Evolutionary conservation across 495 filamentous ascomycete genomes (phyloP).

Genomic region (Neohortaea acidophila): DNA sequence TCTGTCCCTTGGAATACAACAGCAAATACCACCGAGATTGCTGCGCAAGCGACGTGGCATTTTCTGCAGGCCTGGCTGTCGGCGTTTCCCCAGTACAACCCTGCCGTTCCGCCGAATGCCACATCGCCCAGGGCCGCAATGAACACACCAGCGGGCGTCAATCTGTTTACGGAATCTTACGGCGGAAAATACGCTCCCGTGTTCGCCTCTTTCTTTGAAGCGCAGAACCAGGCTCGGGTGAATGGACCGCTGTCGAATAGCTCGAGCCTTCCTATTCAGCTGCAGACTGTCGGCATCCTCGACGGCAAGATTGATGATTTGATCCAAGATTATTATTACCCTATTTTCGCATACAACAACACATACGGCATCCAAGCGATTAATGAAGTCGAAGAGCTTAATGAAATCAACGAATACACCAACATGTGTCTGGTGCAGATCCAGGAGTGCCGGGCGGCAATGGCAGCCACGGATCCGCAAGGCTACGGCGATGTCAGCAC

Average conservation of each 20-base stretch:
- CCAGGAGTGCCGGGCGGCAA: slow-evolving; percentile 17
- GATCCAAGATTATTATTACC: slow-evolving; percentile 21
- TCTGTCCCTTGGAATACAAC: slow-evolving; percentile 25
- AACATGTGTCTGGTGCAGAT: slow-evolving; percentile 19
- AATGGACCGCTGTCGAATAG: slow-evolving; percentile 25
- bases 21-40: slow-evolving; percentile 49
- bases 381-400: slow-evolving; percentile 17
- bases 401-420: slow-evolving; percentile 15
- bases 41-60: slow-evolving; percentile 51
- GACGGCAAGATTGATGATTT: slow-evolving; percentile 30
- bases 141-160: slow-evolving; percentile 26
- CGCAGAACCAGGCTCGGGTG: slow-evolving; percentile 27
- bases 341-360: slow-evolving; percentile 26
- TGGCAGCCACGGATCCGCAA: slow-evolving; percentile 18
- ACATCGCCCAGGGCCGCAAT: slow-evolving; percentile 17
- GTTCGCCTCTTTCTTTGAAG: slow-evolving; percentile 31
- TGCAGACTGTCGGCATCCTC: slow-evolving; percentile 31
- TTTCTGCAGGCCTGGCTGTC: slow-evolving; percentile 52
- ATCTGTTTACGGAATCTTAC: slow-evolving; percentile 35
- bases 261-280: slow-evolving; percentile 28
- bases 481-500: slow-evolving; percentile 20
- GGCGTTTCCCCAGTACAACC: slow-evolving; percentile 52
- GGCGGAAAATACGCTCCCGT: slow-evolving; percentile 35
- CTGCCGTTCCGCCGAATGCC: slow-evolving; percentile 30
- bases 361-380: slow-evolving; percentile 26